Percentiles rank a stretch among this genome's conserved stretches.
Conservation (phyloP, 176 grass and related monocot genomes). For the Aechmea fasciata region DNA sequence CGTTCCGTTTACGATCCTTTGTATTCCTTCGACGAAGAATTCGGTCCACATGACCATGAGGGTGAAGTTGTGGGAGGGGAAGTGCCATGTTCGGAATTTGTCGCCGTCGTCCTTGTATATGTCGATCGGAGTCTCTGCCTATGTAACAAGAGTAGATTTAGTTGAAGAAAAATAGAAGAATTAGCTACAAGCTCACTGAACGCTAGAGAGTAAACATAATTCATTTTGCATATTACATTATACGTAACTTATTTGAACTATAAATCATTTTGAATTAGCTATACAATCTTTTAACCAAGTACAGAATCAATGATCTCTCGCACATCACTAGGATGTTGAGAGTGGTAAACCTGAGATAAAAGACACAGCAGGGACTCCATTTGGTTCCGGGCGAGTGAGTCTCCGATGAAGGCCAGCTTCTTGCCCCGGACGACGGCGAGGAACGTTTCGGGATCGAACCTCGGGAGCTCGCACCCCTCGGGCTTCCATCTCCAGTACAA, state of each 20-base stretch:
- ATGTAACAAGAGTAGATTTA: neutral
- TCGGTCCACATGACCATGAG: constrained; percentile 59
- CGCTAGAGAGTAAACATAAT: no score
- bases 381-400: constrained; percentile 62
- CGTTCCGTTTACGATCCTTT: constrained; percentile 22
- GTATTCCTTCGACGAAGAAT: constrained; percentile 34
- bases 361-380: constrained; percentile 70
- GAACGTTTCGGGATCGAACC: constrained; percentile 40
- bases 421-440: constrained; percentile 36
- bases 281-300: no score
- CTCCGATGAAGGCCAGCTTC: constrained; percentile 44
- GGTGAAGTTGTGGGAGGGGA: constrained; percentile 57
- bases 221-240: no score
- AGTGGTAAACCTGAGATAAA: constrained; percentile 24
- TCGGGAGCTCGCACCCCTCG: constrained; percentile 31
- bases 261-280: no score
- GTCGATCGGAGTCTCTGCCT: constrained; percentile 39
- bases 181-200: no score
- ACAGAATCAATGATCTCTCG: no score
- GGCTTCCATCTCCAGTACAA: constrained; percentile 60
- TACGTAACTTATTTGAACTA: no score
- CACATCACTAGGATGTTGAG: no score
- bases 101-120: constrained; percentile 26
- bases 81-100: constrained; percentile 41
- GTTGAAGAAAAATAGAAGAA: neutral